Evolutionary conservation across 2,329 filamentous ascomycete species (phyloP).

Genomic region (Exophiala alcalophila): DNA sequence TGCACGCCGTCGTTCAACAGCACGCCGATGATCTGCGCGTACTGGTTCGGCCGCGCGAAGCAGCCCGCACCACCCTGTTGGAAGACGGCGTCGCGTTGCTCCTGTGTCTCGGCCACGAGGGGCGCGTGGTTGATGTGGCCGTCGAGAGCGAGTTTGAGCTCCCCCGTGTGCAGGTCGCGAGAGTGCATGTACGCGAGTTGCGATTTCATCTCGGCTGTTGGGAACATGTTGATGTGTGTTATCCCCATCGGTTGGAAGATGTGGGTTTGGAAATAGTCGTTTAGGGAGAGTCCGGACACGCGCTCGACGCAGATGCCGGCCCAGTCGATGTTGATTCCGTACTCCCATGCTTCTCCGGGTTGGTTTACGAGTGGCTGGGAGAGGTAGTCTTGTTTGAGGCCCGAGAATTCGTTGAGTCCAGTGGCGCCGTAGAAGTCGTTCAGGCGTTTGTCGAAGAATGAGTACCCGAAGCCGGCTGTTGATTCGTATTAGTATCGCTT

Average conservation of each 20-base stretch:
- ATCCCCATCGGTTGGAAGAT: conserved; percentile 50
- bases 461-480: conserved; percentile 43
- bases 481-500: too few relatives aligned
- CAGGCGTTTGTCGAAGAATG: conserved; percentile 46
- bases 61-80: conserved; percentile 62
- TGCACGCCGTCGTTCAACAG: conserved; percentile 63
- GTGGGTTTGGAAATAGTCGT: conserved; percentile 50
- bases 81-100: conserved; percentile 52
- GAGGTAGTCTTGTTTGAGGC: conserved; percentile 46
- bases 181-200: conserved; percentile 58
- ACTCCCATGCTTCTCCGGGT: conserved; percentile 62
- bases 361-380: conserved; percentile 58
- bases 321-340: conserved; percentile 58
- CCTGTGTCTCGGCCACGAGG: conserved; percentile 42
- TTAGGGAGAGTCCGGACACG: conserved; percentile 43
- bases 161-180: conserved; percentile 47
- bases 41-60: conserved; percentile 60
- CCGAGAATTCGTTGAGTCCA: conserved; percentile 58
- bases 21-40: conserved; percentile 55
- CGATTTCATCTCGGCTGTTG: conserved; percentile 51
- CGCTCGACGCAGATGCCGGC: conserved; percentile 51
- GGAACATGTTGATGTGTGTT: conserved; percentile 57
- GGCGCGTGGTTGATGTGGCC: conserved; percentile 53
- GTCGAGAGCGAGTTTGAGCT: conserved; percentile 32
- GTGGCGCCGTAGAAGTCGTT: conserved; percentile 42